Evolutionary conservation across 108 stramenopile species (phyloP), one percentile per base, ranked within the genome.

Genomic region (Skeletonema potamos): DNA sequence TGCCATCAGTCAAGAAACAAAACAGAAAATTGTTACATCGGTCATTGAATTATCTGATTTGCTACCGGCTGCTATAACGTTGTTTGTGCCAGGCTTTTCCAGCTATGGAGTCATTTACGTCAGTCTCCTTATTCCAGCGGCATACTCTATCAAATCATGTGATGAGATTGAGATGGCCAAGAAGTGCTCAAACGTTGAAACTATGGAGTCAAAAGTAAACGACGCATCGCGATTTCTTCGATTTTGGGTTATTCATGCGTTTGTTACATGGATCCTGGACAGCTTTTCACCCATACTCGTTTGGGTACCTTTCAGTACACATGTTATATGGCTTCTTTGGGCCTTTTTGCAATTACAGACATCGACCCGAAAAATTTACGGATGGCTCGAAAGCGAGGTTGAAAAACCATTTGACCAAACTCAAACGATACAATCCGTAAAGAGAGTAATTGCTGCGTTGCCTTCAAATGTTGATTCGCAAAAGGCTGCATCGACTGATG

Each of bases 281-380:
- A 84, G 69, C 27, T 78, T 89, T 13, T 61, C 81, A n/a, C 60
- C 79, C 0, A 15, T 94, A 0, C 63, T 94, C 18, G 88, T 86
- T 72, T 94, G 90, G 90, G 74, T 94, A 17, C 93, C 93, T 27
- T 79, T 94, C 43, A 91, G 89, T 17, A 84, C 86, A 22, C 90
- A 91, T 66, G 62, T 56, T 34, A 87, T 69, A 8, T 90, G 89
- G 68, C 30, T 88, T 27, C 58, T 85, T 28, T 94, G 87, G 89
- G 79, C 84, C 33, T 78, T 86, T 54, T 44, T 89, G 32, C 86
- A 85, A 56, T 62, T 87, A 17, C 80, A 86, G 12, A 64, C 73
- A 37, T 68, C 77, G 18, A 89, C 88, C 28, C 51, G 65, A 22
- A 59, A 75, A 51, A 64, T 74, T 1, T 86, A 89, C 63, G 72